These are phyloP conservation scores for Phytophthora megakarya DNA, from an alignment of 352 stramenopile species.

Conservation along the genomic window DNA sequence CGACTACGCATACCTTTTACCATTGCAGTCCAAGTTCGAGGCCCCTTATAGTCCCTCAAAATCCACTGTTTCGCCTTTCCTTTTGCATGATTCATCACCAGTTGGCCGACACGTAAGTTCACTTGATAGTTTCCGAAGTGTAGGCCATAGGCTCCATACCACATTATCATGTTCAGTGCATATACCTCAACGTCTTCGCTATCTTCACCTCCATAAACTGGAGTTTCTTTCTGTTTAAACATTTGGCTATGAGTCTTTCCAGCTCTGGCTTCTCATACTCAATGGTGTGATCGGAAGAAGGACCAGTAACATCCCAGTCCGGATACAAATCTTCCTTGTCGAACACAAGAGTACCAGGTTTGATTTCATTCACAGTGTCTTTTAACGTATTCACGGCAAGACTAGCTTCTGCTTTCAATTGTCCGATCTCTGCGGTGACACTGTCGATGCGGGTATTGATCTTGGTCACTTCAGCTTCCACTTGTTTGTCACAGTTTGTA, in stretches of 20 bases:
- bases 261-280: not conserved
- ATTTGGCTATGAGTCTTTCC: constrained; percentile 1
- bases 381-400: constrained; percentile 12
- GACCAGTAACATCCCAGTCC: not conserved
- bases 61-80: too few relatives aligned
- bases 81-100: too few relatives aligned
- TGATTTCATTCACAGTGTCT: constrained; percentile 10
- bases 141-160: not conserved
- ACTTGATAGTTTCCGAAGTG: too few relatives aligned
- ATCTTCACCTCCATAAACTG: constrained; percentile 8
- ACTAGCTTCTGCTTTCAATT: not conserved
- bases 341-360: constrained; percentile 6
- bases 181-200: constrained; percentile 12
- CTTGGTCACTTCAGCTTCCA: not conserved
- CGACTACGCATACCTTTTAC: too few relatives aligned
- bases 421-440: not conserved
- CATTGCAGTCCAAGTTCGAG: too few relatives aligned
- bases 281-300: not conserved
- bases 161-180: constrained; percentile 13
- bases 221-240: constrained; percentile 9
- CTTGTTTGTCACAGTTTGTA: not conserved
- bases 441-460: not conserved
- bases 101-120: too few relatives aligned
- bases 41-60: too few relatives aligned
- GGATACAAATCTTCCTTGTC: not conserved